Evolutionary conservation across 1,284 basidiomycete genomes (phyloP), one percentile per base, ranked within the genome.

Genomic region (Lentinula novae-zelandiae): DNA sequence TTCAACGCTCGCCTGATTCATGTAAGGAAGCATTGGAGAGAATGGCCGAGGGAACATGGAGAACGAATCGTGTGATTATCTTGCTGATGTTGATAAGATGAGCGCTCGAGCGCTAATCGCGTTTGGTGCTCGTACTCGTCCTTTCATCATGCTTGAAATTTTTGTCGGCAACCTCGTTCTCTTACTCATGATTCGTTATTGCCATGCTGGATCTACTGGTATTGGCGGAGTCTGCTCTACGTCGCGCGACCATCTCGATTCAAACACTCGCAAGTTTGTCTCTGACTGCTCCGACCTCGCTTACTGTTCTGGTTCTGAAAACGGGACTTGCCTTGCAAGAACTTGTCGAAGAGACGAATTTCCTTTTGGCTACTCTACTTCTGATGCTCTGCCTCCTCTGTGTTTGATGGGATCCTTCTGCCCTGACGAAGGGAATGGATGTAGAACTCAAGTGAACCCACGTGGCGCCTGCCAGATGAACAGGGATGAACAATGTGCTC

Each of bases 361-460:
- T 66, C 83, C 84, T 0, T 84, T 82, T 62, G 83, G 82, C 3
- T 87, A 78, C 69, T 68, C 67, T n/a, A 60, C 67, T 2, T 71
- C 67, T 57, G 79, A 78, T 36, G 65, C 74, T 3, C 69, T 86
- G 8, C 90, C 90, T 0, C 78, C 83, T 0, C 70, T 85, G 38
- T 92, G 89, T 68, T 68, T 73, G 2, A 53, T 63, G 4, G 85
- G 81, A 12, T 71, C 71, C 13, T 91, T 85, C 75, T 92, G 90
- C 68, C 89, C 89, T 0, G 90, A 92, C 68, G 85, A 88, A 67
- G 87, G 85, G 17, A 82, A 82, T 67, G 80, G 78, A 1, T 93
- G 90, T 70, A 69, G 76, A 57, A 67, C 71, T 2, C 72, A 84
- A 57, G 70, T 80, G 0, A 62, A 70, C 0, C 71, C 81, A 0